These are phyloP conservation scores for Exophiala sp. DNA, from an alignment of 2,329 filamentous ascomycete species.

Conservation along the genomic window DNA sequence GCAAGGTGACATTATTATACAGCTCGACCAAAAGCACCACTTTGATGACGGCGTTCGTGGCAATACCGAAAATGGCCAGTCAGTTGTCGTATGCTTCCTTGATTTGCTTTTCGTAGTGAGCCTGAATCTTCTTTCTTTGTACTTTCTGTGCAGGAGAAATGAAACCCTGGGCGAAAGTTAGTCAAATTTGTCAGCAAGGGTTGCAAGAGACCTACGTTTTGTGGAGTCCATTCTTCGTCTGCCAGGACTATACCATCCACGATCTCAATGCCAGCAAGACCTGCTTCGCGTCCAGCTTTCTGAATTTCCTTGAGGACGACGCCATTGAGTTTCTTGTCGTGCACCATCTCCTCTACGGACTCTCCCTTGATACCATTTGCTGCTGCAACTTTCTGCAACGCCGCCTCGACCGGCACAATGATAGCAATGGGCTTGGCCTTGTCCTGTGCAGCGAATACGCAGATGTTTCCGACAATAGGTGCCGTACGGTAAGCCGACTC, in stretches of 20 bases:
- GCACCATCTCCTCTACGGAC: slow-evolving; percentile 64
- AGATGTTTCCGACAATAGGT: slow-evolving; percentile 78
- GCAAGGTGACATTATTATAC: neutral
- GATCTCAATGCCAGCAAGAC: slow-evolving; percentile 68
- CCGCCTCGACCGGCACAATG: slow-evolving; percentile 61
- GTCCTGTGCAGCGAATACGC: slow-evolving; percentile 74
- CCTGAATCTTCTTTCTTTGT: slow-evolving; percentile 64
- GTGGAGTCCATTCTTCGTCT: slow-evolving; percentile 84
- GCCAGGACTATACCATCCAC: slow-evolving; percentile 72
- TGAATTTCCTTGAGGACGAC: slow-evolving; percentile 70
- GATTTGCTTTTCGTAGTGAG: slow-evolving; percentile 61
- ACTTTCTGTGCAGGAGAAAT: slow-evolving; percentile 70
- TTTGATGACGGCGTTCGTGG: no score
- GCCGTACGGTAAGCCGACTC: slow-evolving; percentile 84
- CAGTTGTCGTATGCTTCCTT: slow-evolving; percentile 53
- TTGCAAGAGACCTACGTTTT: slow-evolving; percentile 55
- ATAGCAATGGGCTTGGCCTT: slow-evolving; percentile 78
- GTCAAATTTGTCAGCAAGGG: neutral
- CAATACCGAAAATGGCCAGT: neutral
- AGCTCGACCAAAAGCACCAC: neutral
- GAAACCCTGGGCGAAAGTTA: slow-evolving; percentile 47
- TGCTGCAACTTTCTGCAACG: slow-evolving; percentile 54
- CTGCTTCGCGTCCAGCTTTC: slow-evolving; percentile 60
- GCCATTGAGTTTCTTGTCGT: slow-evolving; percentile 61
- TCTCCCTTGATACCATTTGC: slow-evolving; percentile 62